Evolutionary conservation across 2,329 filamentous ascomycete species (phyloP), one percentile per base, ranked within the genome.

Genomic region (Trichoderma sp.): DNA sequence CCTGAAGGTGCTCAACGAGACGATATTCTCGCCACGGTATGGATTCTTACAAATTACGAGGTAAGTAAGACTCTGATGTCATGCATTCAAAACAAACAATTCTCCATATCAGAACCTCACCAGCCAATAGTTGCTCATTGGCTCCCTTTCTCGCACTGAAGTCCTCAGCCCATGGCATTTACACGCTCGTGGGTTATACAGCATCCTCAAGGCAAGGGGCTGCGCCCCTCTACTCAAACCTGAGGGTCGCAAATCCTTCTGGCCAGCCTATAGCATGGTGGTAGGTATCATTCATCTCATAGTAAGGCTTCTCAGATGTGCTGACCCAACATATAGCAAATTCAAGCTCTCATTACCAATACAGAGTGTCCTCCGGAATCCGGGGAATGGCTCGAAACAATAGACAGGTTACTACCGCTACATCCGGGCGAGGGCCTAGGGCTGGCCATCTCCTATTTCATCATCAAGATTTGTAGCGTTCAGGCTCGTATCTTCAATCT

Each of bases 11-110:
- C 78, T 5, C 36, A 77, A 53, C 72, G 82, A 70, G 77, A 82
- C 26, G 80, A 83, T 69, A 77, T 82, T 24, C 79, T 83, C 18
- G 80, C 80, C 18, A 81, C 82, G 3, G 80, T 83, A 3, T 83
- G 82, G 82, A 78, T 83, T 39, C 74, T 83, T 24, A 74, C 80
- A 53, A 82, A 82, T 72, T 83, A 83, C 61, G 82, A 83, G 77
- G 82, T 81, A 72, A 60, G 30, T 7, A 73, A 26, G 12, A 12
- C 4, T 15, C 2, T 11, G 9, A 28, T 7, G 26, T 11, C 30
- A 12, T 14, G 18, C 24, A 11, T 8, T 21, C 14, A 24, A 34
- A 39, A 6, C 15, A 8, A 4, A 4, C 4, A 5, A 43, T 24
- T 4, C n/a, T 15, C 3, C 14, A 28, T 14, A 60, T 36, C 26